A percentile compares a stretch with the other conserved stretches of the same genome.
These are phyloP conservation scores for Lasiodiplodia theobromae DNA, from an alignment of 2,329 filamentous ascomycete species.

Conservation along the genomic window DNA sequence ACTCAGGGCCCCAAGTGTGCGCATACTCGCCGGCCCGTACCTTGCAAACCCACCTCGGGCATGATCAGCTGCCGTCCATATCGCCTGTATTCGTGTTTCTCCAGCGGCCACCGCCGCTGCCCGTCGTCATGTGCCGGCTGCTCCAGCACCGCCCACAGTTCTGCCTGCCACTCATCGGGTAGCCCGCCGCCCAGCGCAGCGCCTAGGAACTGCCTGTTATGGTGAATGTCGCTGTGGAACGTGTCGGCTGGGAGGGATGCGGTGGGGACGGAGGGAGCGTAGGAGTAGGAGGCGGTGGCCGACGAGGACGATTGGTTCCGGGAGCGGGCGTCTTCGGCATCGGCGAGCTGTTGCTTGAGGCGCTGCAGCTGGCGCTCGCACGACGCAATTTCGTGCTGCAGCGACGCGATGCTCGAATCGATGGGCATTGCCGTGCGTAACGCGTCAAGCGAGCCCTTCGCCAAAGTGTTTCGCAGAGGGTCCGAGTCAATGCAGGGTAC, in stretches of 20 bases:
- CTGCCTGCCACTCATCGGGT: constrained; percentile 51
- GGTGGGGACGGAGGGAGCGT: constrained; percentile 35
- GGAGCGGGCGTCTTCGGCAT: constrained; percentile 44
- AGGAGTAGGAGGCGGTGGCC: constrained; percentile 34
- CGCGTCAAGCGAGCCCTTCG: too few relatives aligned
- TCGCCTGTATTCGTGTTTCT: constrained; percentile 76
- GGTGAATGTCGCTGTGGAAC: constrained; percentile 35
- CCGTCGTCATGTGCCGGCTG: constrained; percentile 34
- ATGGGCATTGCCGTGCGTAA: constrained; percentile 7
- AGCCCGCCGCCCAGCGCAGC: constrained; percentile 51
- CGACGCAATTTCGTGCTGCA: constrained; percentile 51
- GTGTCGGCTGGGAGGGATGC: constrained; percentile 32
- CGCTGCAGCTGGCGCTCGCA: constrained; percentile 51
- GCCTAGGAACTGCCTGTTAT: constrained; percentile 37
- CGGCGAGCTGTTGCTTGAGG: constrained; percentile 50
- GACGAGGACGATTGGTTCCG: not conserved
- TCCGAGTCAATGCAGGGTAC: not conserved
- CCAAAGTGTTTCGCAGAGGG: not conserved
- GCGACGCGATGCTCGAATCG: constrained; percentile 38
- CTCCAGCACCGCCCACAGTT: constrained; percentile 49
- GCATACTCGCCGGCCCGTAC: constrained; percentile 48
- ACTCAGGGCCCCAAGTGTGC: not conserved
- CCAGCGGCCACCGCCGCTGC: constrained; percentile 67
- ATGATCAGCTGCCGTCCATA: constrained; percentile 94
- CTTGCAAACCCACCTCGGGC: constrained; percentile 77